A percentile compares a stretch with the other conserved stretches of the same genome.
These are phyloP conservation scores for Cordyceps javanica DNA, from an alignment of 2,329 filamentous ascomycete species.

Conservation along the genomic window DNA sequence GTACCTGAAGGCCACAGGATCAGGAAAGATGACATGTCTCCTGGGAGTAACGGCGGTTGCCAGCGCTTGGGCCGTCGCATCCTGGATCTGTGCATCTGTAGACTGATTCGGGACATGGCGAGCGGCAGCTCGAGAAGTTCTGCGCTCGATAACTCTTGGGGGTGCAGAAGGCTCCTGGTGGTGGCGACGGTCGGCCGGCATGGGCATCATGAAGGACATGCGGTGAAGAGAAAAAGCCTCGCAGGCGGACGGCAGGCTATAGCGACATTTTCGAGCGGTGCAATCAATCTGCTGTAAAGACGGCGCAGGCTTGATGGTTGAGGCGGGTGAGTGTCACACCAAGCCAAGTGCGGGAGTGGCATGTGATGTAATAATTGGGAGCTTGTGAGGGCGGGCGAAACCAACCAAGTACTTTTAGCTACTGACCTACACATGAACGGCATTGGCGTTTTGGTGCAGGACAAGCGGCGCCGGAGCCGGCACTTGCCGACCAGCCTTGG, in stretches of 20 bases:
- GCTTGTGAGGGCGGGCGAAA: not conserved
- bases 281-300: not conserved
- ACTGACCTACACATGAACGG: not conserved
- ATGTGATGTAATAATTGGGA: constrained; percentile 20
- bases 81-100: constrained; percentile 15
- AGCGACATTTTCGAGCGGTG: constrained; percentile 6
- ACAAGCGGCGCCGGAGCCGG: not conserved
- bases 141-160: constrained; percentile 18
- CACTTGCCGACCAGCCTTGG: too few species aligned
- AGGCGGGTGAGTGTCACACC: constrained; percentile 3
- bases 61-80: constrained; percentile 17
- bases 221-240: constrained; percentile 24
- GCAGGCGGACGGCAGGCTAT: constrained; percentile 14
- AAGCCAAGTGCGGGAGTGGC: constrained; percentile 10
- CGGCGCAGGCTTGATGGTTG: not conserved
- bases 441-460: not conserved
- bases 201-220: constrained; percentile 36
- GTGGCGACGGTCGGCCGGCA: constrained; percentile 23
- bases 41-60: constrained; percentile 24
- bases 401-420: too few species aligned
- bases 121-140: constrained; percentile 18
- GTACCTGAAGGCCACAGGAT: constrained; percentile 52
- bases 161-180: constrained; percentile 21
- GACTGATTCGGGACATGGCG: constrained; percentile 18
- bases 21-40: constrained; percentile 50